Conservation (phyloP, 306 rosid species). For the Cucurbita pepo region DNA sequence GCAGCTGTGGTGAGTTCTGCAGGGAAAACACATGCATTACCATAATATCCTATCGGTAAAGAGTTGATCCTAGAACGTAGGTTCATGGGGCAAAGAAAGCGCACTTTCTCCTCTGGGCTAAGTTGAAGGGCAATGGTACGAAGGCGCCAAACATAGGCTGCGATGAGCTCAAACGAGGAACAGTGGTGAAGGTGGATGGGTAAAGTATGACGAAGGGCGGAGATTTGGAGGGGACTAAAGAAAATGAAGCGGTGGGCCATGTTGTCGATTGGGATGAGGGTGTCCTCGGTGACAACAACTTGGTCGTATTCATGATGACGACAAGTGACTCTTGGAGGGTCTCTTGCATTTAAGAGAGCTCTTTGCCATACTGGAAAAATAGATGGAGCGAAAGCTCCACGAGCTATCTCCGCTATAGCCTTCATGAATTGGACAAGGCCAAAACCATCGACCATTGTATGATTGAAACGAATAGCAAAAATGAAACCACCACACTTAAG, state of each 20-base stretch:
- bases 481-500: constrained; percentile 1
- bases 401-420: no score
- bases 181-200: no score
- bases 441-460: constrained; percentile 1
- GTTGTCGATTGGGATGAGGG: neutral
- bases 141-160: constrained; percentile 11
- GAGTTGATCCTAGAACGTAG: constrained; percentile 13
- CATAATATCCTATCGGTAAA: constrained; percentile 16
- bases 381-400: constrained; percentile 1
- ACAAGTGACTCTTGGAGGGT: constrained; percentile 9
- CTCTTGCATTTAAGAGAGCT: neutral
- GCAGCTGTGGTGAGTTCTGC: neutral
- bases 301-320: constrained; percentile 4
- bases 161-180: no score
- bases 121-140: constrained; percentile 5
- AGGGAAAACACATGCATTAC: constrained; percentile 5
- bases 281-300: neutral
- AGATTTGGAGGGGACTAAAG: neutral
- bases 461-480: constrained; percentile 14
- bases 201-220: neutral
- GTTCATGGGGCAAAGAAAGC: neutral
- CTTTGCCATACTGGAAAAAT: no score
- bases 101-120: neutral
- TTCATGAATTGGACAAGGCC: constrained; percentile 2
- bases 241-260: neutral